Evolutionary conservation across 192 early-diverging fungal species (phyloP), one percentile per base, ranked within the genome.

Genomic region (Helicostylum pulchrum): DNA sequence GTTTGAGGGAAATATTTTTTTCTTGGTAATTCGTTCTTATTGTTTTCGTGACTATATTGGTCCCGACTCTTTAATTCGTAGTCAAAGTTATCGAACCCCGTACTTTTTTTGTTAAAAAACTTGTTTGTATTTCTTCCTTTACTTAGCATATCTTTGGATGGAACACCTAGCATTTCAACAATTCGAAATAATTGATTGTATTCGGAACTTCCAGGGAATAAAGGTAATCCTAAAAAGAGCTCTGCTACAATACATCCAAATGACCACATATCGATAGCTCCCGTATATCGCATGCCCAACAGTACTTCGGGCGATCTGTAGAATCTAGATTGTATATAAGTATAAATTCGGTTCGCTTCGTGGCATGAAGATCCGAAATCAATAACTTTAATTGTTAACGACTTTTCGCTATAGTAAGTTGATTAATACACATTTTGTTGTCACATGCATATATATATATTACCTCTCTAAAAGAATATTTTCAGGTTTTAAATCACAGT

Each of bases 241-340:
- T 99, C 97, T 4, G 91, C 95, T 4, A 93, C 92, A 76, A 99
- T 98, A 70, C 97, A 99, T 0, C 97, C 97, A 12, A 98, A 78
- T 20, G 95, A 97, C 97, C 97, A 99, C 88, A 99, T 97, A 68
- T 99, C 97, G 53, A 99, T 99, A 32, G 89, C 85, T 12, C 85
- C 85, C 39, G 90, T 91, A 72, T 98, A 96, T 66, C 92, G 88
- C 36, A 96, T 70, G 2, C 96, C 97, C 14, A 99, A 80, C 7
- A 99, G 72, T 10, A 99, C 92, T 75, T 99, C 97, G 4, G 96
- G 96, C 15, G 90, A 89, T 52, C 97, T 83, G 62, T 99, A 99
- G 75, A 97, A 99, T 23, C 97, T 84, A 6, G 96, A 98, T 72
- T 98, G 96, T 58, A 99, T 99, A 77, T 99, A 99, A 5, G 93